A percentile compares a stretch with the other conserved stretches of the same genome.
Conservation (phyloP, 495 filamentous ascomycete genomes). For the Aspergillus cavernicola region DNA sequence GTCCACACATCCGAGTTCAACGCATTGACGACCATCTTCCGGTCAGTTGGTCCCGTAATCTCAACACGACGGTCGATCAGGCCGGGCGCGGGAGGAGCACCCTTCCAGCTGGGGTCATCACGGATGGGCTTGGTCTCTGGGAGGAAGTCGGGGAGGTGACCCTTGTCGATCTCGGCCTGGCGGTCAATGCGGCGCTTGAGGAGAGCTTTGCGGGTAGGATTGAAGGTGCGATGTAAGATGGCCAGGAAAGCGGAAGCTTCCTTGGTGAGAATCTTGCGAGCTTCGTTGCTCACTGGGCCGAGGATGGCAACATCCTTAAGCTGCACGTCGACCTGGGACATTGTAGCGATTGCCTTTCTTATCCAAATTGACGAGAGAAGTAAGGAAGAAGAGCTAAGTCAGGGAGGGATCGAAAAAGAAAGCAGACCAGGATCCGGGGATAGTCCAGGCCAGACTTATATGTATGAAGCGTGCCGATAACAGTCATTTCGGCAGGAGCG, state of each 20-base stretch:
- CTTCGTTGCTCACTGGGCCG: constrained; percentile 69
- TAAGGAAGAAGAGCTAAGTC: neutral
- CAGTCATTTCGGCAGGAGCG: constrained; percentile 18
- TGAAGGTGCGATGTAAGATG: constrained; percentile 92
- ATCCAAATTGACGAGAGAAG: neutral
- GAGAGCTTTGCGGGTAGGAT: constrained; percentile 80
- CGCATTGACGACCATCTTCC: constrained; percentile 99
- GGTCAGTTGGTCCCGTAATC: constrained; percentile 96
- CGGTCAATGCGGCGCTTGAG: constrained; percentile 81
- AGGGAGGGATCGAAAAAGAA: constrained; percentile 9
- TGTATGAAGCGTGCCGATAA: constrained; percentile 22
- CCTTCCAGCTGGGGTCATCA: constrained; percentile 91
- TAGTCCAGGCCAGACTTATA: constrained; percentile 11
- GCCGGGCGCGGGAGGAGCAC: constrained; percentile 87
- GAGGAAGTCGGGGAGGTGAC: constrained; percentile 88
- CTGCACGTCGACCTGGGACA: constrained; percentile 69
- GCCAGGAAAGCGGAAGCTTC: constrained; percentile 91
- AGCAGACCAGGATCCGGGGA: neutral
- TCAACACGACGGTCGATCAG: constrained; percentile 95
- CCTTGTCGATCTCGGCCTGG: constrained; percentile 93
- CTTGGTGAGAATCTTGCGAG: constrained; percentile 87
- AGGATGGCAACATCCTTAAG: constrained; percentile 87
- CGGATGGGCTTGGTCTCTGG: constrained; percentile 95
- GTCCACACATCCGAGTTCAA: constrained; percentile 97
- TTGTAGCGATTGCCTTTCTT: constrained; percentile 34